These are phyloP conservation scores for Ophiostoma ulmi DNA, from an alignment of 2,329 filamentous ascomycete species.

Conservation along the genomic window DNA sequence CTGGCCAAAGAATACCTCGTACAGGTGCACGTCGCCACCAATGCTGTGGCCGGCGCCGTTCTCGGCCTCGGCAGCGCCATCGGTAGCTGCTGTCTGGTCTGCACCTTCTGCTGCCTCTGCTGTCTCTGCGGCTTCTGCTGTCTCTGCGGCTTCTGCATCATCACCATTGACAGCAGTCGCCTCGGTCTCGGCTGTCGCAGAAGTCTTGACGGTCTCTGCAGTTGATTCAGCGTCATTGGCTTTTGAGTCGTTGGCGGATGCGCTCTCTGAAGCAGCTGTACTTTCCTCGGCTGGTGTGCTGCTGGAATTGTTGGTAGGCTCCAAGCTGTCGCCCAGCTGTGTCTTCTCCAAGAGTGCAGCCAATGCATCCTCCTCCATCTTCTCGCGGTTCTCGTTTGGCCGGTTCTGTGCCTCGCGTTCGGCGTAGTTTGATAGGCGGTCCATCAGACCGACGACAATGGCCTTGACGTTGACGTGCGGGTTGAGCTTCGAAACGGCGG, in stretches of 20 bases:
- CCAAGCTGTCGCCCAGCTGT: conserved; percentile 44
- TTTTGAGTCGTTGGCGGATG: conserved; percentile 31
- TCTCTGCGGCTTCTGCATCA: background rate
- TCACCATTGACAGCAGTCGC: conserved; percentile 37
- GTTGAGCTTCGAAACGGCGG: conserved; percentile 85
- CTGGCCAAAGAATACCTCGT: conserved; percentile 96
- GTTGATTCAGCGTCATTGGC: conserved; percentile 39
- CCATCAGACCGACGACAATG: conserved; percentile 97
- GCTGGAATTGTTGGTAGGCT: background rate
- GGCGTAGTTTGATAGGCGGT: conserved; percentile 90
- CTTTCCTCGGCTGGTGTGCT: background rate
- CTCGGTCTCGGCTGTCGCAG: conserved; percentile 44
- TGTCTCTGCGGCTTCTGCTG: background rate
- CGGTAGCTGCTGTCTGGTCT: conserved; percentile 28
- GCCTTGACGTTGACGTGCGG: conserved; percentile 97
- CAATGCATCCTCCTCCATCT: conserved; percentile 80
- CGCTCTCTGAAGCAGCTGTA: conserved; percentile 32
- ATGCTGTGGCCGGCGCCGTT: conserved; percentile 41
- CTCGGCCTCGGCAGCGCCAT: conserved; percentile 27
- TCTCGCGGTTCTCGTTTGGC: conserved; percentile 63
- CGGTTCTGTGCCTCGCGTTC: conserved; percentile 75
- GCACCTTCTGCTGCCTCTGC: background rate
- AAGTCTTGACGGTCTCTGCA: conserved; percentile 32
- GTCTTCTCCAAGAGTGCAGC: conserved; percentile 72
- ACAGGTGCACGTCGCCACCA: conserved; percentile 76